Evolutionary conservation across 768 basidiomycete species (phyloP), one percentile per base, ranked within the genome.

Genomic region (Phanerochaete carnosa): DNA sequence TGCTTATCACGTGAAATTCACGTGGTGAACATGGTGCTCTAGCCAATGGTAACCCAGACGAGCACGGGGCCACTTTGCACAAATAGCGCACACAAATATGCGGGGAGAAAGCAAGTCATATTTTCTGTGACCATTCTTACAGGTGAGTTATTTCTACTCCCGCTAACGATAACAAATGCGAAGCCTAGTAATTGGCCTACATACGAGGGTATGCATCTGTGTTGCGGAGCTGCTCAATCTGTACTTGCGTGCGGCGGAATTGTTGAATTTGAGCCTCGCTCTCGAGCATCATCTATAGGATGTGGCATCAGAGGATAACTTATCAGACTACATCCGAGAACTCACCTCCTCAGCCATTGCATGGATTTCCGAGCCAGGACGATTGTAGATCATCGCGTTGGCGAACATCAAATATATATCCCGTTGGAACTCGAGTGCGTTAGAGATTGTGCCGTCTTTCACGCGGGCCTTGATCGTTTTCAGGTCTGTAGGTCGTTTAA

Each of bases 331-430:
- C 7, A 46, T 50, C 39, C 55, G 61, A 15, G 13, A 13, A 70
- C 89, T 74, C 69, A 95, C 94, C 79, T 95, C 92, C 70, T 93
- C 87, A 6, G 95, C 92, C 92, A 95, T 96, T 55, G 79, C 80
- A 63, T 88, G 86, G n/a, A 96, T 88, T 69, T 93, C 91, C 16
- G 89, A 90, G 3, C 85, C 86, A 0, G 92, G 90, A 50, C 88
- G 79, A 65, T 98, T 98, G 72, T 94, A 98, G 90, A 98, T 94
- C 86, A 96, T 89, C 4, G 96, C 92, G 72, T 98, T 98, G 8
- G 94, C 91, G 73, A 97, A 96, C 89, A 98, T 96, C 63, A 97
- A 79, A 69, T 86, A 89, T 11, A 95, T 83, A 66, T 97, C 96
- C 63, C 94, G 80, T 70, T 95, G 90, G 68, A 89, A 97, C 70